Evolutionary conservation across 108 stramenopile species (phyloP).

Genomic region (Stephanodiscus minutulus): DNA sequence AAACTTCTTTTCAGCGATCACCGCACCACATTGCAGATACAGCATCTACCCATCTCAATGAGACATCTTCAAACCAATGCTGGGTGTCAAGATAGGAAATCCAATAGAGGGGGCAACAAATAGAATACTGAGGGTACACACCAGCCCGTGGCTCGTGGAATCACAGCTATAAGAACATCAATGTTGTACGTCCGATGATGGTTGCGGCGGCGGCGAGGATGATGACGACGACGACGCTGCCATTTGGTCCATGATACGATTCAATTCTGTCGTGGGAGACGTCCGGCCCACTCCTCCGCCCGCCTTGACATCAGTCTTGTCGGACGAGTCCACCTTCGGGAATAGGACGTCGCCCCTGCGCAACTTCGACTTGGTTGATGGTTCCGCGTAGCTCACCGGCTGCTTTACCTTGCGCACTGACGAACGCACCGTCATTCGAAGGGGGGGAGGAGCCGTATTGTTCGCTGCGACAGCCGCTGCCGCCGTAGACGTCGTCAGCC

Average conservation of each 20-base stretch:
- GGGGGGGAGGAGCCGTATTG: not conserved
- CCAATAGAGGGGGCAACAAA: too few species aligned
- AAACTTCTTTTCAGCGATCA: too few species aligned
- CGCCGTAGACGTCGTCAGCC: slow-evolving; percentile 1
- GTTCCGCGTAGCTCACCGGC: slow-evolving; percentile 36
- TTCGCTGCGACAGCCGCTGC: not conserved
- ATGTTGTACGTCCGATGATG: not conserved
- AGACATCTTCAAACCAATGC: too few species aligned
- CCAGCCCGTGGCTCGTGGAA: too few species aligned
- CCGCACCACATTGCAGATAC: too few species aligned
- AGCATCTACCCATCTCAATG: too few species aligned
- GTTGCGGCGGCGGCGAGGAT: not conserved
- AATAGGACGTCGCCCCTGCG: slow-evolving; percentile 38
- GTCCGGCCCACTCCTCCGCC: not conserved
- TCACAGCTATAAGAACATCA: too few species aligned
- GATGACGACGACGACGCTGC: slow-evolving; percentile 1
- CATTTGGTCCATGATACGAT: slow-evolving; percentile 11
- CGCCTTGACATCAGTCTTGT: not conserved
- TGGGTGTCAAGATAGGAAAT: too few species aligned
- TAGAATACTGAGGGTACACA: too few species aligned
- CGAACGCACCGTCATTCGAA: not conserved
- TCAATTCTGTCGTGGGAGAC: slow-evolving; percentile 6
- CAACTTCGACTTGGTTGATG: slow-evolving; percentile 30
- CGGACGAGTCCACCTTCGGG: slow-evolving; percentile 29
- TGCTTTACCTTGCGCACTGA: slow-evolving; percentile 35